phyloP scores from a whole-genome alignment of 108 stramenopile species.

The Fragilaria radians region DNA sequence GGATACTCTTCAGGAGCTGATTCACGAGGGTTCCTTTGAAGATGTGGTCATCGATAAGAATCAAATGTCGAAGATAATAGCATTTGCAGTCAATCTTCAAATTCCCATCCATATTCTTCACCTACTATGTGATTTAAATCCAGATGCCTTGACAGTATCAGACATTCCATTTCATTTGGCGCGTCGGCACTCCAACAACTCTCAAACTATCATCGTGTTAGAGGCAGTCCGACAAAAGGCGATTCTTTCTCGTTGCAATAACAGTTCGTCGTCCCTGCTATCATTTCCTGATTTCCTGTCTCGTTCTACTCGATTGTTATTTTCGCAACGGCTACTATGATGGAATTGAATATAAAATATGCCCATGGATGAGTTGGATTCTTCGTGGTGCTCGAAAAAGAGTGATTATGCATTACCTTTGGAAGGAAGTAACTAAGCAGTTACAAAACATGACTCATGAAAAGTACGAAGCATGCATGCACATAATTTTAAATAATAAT shows the following conservation, averaged over 20 bases:
- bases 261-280: background rate
- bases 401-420: no score
- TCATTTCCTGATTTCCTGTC: background rate
- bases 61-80: background rate
- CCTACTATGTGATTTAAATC: background rate
- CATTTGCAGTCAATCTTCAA: background rate
- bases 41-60: background rate
- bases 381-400: no score
- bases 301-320: background rate
- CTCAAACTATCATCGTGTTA: background rate
- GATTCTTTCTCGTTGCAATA: background rate
- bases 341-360: no score
- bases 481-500: no score
- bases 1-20: background rate
- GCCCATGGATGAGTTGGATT: no score
- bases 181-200: background rate
- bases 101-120: background rate
- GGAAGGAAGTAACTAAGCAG: no score
- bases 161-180: background rate
- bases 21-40: background rate
- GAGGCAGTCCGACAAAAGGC: background rate
- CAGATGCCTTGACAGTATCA: background rate
- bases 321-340: no score
- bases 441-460: no score
- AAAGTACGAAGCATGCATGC: no score